A percentile compares a stretch with the other conserved stretches of the same genome.
Conservation (phyloP, 192 early-diverging fungal species). For the Radiomyces spectabilis region DNA sequence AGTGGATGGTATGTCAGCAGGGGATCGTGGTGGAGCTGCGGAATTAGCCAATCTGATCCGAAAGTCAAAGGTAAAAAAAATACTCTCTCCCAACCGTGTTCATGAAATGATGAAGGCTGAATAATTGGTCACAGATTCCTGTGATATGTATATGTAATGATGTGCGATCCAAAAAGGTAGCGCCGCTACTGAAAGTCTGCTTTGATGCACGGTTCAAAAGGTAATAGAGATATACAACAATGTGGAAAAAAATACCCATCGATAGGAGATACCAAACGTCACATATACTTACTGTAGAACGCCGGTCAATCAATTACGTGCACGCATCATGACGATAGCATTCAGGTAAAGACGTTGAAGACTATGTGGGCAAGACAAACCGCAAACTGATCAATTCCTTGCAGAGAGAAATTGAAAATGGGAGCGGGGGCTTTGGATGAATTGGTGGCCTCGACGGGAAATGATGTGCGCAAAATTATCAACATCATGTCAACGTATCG, state of each 20-base stretch:
- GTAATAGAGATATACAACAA: no score
- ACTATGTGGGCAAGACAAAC: no score
- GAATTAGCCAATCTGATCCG: slow-evolving; percentile 90
- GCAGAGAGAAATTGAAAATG: slow-evolving; percentile 69
- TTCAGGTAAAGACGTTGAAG: no score
- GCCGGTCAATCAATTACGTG: no score
- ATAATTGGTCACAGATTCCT: no score
- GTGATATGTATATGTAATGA: slow-evolving; percentile 99
- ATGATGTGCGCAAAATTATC: slow-evolving; percentile 95
- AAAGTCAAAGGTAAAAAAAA: slow-evolving; percentile 59
- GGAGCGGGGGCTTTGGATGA: slow-evolving; percentile 73
- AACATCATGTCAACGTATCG: slow-evolving; percentile 92
- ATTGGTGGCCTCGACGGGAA: slow-evolving; percentile 69
- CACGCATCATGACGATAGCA: no score
- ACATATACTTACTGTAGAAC: no score
- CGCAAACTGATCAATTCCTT: no score
- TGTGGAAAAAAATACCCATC: no score
- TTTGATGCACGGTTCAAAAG: slow-evolving; percentile 72
- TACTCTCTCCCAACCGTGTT: no score
- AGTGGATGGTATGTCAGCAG: slow-evolving; percentile 97
- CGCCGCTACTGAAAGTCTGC: slow-evolving; percentile 77
- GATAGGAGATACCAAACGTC: no score
- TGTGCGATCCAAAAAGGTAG: slow-evolving; percentile 74
- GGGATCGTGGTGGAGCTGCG: slow-evolving; percentile 86
- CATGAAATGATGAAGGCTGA: no score